Conservation (phyloP, 495 filamentous ascomycete species). For the Aspergillus nidulans region DNA sequence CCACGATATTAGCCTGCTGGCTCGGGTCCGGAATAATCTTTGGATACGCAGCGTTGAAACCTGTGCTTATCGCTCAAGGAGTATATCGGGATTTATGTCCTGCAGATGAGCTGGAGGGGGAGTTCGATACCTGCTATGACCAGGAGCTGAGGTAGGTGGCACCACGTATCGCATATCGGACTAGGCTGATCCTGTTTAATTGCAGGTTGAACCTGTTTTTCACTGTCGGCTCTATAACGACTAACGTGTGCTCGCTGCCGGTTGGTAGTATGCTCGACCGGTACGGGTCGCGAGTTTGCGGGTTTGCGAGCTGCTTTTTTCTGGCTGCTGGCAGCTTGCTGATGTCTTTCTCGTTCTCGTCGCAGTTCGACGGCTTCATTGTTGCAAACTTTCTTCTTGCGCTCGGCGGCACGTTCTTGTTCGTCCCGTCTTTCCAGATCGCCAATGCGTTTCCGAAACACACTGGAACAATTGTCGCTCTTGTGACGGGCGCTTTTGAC, state of each 20-base stretch:
- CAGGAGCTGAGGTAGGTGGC: constrained; percentile 57
- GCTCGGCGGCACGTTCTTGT: constrained; percentile 64
- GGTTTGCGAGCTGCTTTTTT: constrained; percentile 49
- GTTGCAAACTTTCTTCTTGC: constrained; percentile 61
- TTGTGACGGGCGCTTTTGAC: constrained; percentile 69
- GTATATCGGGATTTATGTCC: constrained; percentile 60
- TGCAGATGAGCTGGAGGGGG: constrained; percentile 35
- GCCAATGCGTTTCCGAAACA: constrained; percentile 65
- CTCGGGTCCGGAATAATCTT: constrained; percentile 66
- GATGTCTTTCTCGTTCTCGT: constrained; percentile 53
- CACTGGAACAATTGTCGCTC: constrained; percentile 61
- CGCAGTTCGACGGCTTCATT: constrained; percentile 58
- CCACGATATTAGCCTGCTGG: constrained; percentile 59
- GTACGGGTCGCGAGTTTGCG: constrained; percentile 60
- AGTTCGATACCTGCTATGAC: constrained; percentile 54
- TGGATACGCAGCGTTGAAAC: constrained; percentile 71
- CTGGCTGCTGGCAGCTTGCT: constrained; percentile 54
- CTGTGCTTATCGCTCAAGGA: constrained; percentile 59
- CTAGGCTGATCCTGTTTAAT: neutral
- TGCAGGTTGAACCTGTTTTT: constrained; percentile 64
- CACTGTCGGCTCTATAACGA: constrained; percentile 61
- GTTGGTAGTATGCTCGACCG: constrained; percentile 62
- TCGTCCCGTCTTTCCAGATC: constrained; percentile 67
- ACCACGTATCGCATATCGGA: neutral
- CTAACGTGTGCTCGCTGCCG: constrained; percentile 64